phyloP scores from a whole-genome alignment of 805 yeast genomes.

The Debaryomyces castellii region DNA sequence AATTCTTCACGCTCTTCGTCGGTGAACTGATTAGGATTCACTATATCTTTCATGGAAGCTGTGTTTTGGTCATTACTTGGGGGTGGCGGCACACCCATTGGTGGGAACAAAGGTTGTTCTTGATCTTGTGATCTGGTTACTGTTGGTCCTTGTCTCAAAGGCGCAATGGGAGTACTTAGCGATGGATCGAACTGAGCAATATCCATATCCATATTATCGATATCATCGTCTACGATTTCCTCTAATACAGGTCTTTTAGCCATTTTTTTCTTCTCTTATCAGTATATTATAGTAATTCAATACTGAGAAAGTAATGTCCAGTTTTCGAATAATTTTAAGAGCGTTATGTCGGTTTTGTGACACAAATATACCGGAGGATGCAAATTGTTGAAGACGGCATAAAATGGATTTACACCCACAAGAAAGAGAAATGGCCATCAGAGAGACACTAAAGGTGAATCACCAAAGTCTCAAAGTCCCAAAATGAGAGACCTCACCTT shows the following conservation, averaged over 20 bases:
- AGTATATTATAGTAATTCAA: not conserved
- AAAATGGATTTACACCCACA: too few relatives aligned
- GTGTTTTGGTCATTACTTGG: constrained; percentile 8
- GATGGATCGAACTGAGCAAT: constrained; percentile 81
- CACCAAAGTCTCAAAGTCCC: too few relatives aligned
- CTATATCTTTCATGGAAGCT: constrained; percentile 22
- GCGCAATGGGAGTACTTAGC: constrained; percentile 69
- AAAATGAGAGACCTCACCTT: too few relatives aligned
- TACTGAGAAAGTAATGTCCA: not conserved
- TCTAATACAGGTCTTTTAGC: constrained; percentile 66
- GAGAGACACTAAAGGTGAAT: too few relatives aligned
- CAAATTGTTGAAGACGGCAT: not conserved
- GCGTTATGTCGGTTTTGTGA: not conserved
- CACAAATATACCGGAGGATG: not conserved
- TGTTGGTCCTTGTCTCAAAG: constrained; percentile 55
- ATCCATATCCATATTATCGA: constrained; percentile 93
- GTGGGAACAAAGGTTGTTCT: constrained; percentile 23
- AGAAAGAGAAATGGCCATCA: too few relatives aligned
- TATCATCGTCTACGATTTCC: constrained; percentile 79
- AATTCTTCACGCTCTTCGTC: constrained; percentile 64
- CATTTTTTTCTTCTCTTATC: constrained; percentile 11
- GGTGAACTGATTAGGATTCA: constrained; percentile 36
- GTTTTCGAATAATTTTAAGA: not conserved
- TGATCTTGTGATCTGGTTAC: constrained; percentile 62
- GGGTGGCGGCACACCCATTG: constrained; percentile 11